Percentiles rank a stretch among this genome's conserved stretches.
These are phyloP conservation scores for Phytophthora cajani DNA, from an alignment of 352 stramenopile genomes.

Conservation along the genomic window DNA sequence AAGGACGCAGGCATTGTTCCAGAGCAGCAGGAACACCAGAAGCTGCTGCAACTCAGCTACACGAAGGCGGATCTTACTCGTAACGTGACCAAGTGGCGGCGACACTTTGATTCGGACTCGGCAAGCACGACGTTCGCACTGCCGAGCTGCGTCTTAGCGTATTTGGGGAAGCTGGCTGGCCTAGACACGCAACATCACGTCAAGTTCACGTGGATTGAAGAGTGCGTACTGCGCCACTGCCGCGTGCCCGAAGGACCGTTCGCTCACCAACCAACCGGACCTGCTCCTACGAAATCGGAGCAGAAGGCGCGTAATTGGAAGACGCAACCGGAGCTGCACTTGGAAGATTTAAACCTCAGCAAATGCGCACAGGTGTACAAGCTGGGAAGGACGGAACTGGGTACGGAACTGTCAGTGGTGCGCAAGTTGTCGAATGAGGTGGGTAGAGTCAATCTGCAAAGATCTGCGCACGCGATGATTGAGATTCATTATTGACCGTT, in stretches of 20 bases:
- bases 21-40: slow-evolving; percentile 46
- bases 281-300: slow-evolving; percentile 11
- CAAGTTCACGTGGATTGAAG: slow-evolving; percentile 85
- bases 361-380: slow-evolving; percentile 60
- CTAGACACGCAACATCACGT: slow-evolving; percentile 69
- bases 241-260: slow-evolving; percentile 65
- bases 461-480: neutral
- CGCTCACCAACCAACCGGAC: slow-evolving; percentile 28
- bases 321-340: slow-evolving; percentile 48
- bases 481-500: neutral
- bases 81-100: slow-evolving; percentile 49
- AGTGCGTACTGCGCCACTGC: slow-evolving; percentile 66
- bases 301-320: slow-evolving; percentile 53
- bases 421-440: slow-evolving; percentile 59
- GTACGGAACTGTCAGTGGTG: slow-evolving; percentile 56
- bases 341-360: slow-evolving; percentile 56
- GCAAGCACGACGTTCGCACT: slow-evolving; percentile 42
- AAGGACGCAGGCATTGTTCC: slow-evolving; percentile 10
- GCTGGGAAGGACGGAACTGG: slow-evolving; percentile 38
- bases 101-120: slow-evolving; percentile 44
- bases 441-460: neutral
- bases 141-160: slow-evolving; percentile 65
- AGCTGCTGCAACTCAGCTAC: slow-evolving; percentile 53
- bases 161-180: slow-evolving; percentile 54
- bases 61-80: slow-evolving; percentile 51